Base-by-base conservation (phyloP, 129 eudicot genomes). In the Flaveria ramosissima region DNA sequence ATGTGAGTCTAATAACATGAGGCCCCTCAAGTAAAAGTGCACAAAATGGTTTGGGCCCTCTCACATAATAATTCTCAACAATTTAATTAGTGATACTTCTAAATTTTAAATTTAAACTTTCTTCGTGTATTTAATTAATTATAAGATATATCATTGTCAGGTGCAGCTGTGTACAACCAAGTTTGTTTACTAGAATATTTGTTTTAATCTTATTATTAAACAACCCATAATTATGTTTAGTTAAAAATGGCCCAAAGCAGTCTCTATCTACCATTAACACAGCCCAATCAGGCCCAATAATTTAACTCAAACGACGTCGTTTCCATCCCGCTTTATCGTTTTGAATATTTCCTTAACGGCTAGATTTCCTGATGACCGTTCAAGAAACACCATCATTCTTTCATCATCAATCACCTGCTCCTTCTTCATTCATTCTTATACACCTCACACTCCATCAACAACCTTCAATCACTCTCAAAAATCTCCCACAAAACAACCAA, bases 341-440 rank as follows among this genome's bases (percentile, higher is more conserved):
- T 74, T 42, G 65, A 56, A 36, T 2, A 11, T 66, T 52, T 57
- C 17, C 80, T 50, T 89, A 88, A 88, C 92, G 92, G 92, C 92
- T 88, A 88, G 84, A 83, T 88, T 73, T 66, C 80, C 10, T 68
- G 7, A 64, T 83, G 80, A 85, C 92, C 92, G 89, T 88, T 88
- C 78, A 39, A 78, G 64, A 80, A 23, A 63, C 65, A 30, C 76
- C 82, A 77, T 77, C 78, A 63, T 72, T 56, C 70, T 48, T 56
- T 53, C 83, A 72, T 77, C 80, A 68, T 62, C 56, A 48, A 62
- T 13, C 42, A 68, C 23, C 20, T 11, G n/a, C 23, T 27, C 69
- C 45, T 26, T 51, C 45, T 75, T 45, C 41, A 36, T 36, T 36
- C 26, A 39, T 68, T 63, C 61, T 52, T 53, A 73, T 71, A 27